These are phyloP conservation scores for Starmerella tilneyi DNA, from an alignment of 805 yeast species.

Conservation along the genomic window DNA sequence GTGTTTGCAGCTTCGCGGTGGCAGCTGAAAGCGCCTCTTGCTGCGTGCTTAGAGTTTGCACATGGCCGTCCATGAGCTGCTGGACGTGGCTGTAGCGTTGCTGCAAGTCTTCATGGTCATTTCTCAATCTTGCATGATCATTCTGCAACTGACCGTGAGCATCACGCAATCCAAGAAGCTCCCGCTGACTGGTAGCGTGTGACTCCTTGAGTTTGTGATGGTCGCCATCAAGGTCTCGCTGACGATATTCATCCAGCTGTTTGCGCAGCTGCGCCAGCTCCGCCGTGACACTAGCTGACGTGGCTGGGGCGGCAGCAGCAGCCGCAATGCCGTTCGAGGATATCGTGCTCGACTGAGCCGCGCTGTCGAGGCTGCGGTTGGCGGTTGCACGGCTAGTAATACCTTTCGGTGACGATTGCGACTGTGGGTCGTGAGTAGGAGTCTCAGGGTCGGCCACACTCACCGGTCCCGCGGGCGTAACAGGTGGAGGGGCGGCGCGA, in stretches of 20 bases:
- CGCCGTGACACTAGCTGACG: constrained; percentile 9
- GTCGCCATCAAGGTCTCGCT: constrained; percentile 22
- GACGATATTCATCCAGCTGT: constrained; percentile 19
- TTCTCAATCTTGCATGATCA: constrained; percentile 10
- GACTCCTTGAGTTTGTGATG: constrained; percentile 17
- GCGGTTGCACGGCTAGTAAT: neutral
- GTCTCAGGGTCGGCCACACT: neutral
- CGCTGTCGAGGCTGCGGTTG: neutral
- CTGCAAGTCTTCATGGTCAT: constrained; percentile 17
- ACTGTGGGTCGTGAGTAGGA: neutral
- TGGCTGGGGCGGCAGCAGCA: constrained; percentile 5
- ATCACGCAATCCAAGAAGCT: constrained; percentile 17
- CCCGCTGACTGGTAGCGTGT: constrained; percentile 18
- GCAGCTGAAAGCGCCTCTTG: constrained; percentile 21
- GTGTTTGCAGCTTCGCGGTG: constrained; percentile 12
- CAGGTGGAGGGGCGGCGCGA: neutral
- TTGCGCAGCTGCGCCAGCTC: constrained; percentile 19
- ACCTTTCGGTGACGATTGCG: neutral
- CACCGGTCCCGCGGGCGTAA: neutral
- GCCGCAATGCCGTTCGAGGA: neutral
- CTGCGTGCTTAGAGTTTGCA: constrained; percentile 19
- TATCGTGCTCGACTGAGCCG: neutral
- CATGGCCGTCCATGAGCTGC: constrained; percentile 21
- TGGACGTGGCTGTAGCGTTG: constrained; percentile 16
- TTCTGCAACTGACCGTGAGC: constrained; percentile 17